Evolutionary conservation across 768 basidiomycete species (phyloP), one percentile per base, ranked within the genome.

Genomic region (Termitomyces sp.): DNA sequence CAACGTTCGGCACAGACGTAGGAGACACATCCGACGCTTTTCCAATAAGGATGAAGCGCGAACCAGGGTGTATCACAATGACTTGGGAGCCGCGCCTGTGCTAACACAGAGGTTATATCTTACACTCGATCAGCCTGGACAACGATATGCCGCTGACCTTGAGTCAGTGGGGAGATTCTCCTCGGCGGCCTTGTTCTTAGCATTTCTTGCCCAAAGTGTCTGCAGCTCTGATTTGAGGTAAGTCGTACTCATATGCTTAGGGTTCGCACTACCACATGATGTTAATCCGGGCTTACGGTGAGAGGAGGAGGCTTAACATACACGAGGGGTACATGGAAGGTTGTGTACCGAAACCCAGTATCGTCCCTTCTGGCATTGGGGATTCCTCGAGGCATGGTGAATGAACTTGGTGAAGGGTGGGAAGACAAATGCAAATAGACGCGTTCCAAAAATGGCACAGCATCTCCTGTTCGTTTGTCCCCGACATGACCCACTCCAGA

Each of bases 341-440:
- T 77, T 4, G 92, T 92, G 71, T 87, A 92, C 45, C 85, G 82
- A 77, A 94, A 77, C 16, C 90, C 89, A 55, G 84, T 86, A 63
- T 93, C 91, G 75, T 92, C 90, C 62, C 83, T 81, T 71, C 85
- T 89, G 29, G 82, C 84, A 65, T 90, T 90, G 31, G 91, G 90
- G 46, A 92, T 82, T 57, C 90, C 90, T 70, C 90, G 82, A 58
- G 90, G 90, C 90, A 92, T 92, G 21, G 41, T 66, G 47, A 34
- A 31, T 40, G 16, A 19, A 48, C 16, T 45, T 32, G 19, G 10
- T 12, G 21, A 14, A 47, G 21, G 9, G 27, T 31, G 17, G 29
- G 25, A 47, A 47, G 16, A 12, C 23, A 51, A 19, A 4, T 40
- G 17, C 25, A 51, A 51, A 51, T 37, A 40, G 16, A 27, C 35